These are phyloP conservation scores for Gonium pectorale DNA, from an alignment of 139 green algal genomes.

Conservation along the genomic window DNA sequence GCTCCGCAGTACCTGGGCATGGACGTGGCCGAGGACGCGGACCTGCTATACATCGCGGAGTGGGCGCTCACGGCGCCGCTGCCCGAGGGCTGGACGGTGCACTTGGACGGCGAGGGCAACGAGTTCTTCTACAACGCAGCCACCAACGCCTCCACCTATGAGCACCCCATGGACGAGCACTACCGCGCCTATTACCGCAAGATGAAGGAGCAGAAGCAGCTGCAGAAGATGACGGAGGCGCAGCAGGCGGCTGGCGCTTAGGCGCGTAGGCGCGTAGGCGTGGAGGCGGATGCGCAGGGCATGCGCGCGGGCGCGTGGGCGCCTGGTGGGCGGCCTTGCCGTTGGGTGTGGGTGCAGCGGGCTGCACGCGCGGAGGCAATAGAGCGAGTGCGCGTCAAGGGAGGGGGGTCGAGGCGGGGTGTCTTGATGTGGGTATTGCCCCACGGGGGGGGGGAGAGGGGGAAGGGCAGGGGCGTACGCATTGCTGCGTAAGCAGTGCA, in stretches of 20 bases:
- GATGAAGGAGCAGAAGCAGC: constrained; percentile 50
- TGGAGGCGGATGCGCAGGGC: too few relatives aligned
- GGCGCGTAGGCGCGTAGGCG: too few relatives aligned
- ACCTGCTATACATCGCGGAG: constrained; percentile 85
- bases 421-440: too few relatives aligned
- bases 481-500: too few relatives aligned
- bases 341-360: too few relatives aligned
- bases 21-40: constrained; percentile 64
- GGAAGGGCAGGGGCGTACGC: too few relatives aligned
- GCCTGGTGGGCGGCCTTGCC: too few relatives aligned
- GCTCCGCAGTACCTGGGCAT: constrained; percentile 66
- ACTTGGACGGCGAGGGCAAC: constrained; percentile 65
- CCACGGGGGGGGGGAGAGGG: too few relatives aligned
- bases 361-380: too few relatives aligned
- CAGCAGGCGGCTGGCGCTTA: constrained; percentile 45
- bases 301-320: too few relatives aligned
- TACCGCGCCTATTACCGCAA: constrained; percentile 61
- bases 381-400: too few relatives aligned
- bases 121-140: constrained; percentile 78
- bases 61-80: constrained; percentile 80
- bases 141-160: constrained; percentile 71
- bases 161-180: constrained; percentile 84
- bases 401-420: too few relatives aligned
- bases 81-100: constrained; percentile 78
- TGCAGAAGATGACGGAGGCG: constrained; percentile 26